These are phyloP conservation scores for Ascochyta koolunga DNA, from an alignment of 2,329 filamentous ascomycete species.

Conservation along the genomic window DNA sequence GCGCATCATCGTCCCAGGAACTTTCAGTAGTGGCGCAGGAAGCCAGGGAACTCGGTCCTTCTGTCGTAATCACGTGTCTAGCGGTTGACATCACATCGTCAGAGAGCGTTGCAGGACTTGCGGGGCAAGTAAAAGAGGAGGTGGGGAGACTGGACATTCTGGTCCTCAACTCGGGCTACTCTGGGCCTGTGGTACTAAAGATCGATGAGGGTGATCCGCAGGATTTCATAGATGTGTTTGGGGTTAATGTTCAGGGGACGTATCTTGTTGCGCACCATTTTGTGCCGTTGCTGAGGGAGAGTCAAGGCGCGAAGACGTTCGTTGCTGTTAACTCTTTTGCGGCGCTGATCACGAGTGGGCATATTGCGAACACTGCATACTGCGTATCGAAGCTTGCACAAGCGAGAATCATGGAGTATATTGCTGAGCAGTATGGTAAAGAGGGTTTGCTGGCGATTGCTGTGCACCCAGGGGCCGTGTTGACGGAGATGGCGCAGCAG, in stretches of 20 bases:
- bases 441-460: slow-evolving; percentile 33
- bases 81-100: slow-evolving; percentile 40
- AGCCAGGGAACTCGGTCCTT: slow-evolving; percentile 14
- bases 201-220: slow-evolving; percentile 40
- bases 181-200: slow-evolving; percentile 43
- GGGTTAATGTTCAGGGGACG: slow-evolving; percentile 47
- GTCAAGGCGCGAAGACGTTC: slow-evolving; percentile 29
- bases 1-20: slow-evolving; percentile 24
- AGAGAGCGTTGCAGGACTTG: slow-evolving; percentile 32
- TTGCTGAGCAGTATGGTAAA: slow-evolving; percentile 30
- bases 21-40: slow-evolving; percentile 21
- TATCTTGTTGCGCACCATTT: slow-evolving; percentile 48
- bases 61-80: slow-evolving; percentile 5
- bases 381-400: slow-evolving; percentile 41
- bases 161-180: slow-evolving; percentile 48
- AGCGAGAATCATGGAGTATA: slow-evolving; percentile 32
- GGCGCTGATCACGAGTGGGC: slow-evolving; percentile 45
- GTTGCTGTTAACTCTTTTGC: slow-evolving; percentile 40
- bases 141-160: slow-evolving; percentile 45
- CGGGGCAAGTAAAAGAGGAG: slow-evolving; percentile 25
- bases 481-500: slow-evolving; percentile 35
- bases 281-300: slow-evolving; percentile 33
- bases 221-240: slow-evolving; percentile 46
- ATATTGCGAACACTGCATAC: slow-evolving; percentile 48
- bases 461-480: slow-evolving; percentile 41